Conservation (phyloP, 163 green algal genomes). For the Scenedesmus sp. region DNA sequence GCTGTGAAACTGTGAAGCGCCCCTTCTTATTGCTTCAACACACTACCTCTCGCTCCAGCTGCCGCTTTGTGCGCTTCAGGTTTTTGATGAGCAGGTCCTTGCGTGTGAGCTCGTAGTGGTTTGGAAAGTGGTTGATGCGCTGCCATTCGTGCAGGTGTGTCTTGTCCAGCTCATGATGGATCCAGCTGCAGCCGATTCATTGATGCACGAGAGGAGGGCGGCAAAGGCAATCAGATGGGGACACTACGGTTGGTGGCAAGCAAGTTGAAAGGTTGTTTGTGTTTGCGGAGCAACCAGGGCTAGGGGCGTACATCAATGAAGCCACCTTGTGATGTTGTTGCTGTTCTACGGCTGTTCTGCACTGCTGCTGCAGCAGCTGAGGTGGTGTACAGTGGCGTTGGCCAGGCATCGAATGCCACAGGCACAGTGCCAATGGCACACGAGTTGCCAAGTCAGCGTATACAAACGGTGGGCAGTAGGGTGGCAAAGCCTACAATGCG, state of each 20-base stretch:
- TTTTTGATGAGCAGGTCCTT: constrained; percentile 95
- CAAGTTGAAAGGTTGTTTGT: no score
- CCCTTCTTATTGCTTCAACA: no score
- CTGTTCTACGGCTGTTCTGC: not conserved
- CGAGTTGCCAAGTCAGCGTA: not conserved
- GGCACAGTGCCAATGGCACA: not conserved
- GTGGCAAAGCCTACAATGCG: no score
- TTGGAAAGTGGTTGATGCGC: constrained; percentile 90
- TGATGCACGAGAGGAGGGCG: not conserved
- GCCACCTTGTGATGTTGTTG: not conserved
- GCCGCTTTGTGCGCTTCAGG: constrained; percentile 83
- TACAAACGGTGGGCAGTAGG: not conserved
- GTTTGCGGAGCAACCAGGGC: no score
- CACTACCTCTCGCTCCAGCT: constrained; percentile 78
- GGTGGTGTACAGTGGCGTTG: not conserved
- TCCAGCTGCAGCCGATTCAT: constrained; percentile 62
- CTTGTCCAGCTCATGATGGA: constrained; percentile 74
- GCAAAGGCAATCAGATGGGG: not conserved
- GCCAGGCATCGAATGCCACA: not conserved
- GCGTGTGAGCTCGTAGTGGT: constrained; percentile 89
- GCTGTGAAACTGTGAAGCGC: no score
- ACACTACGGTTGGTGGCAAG: no score
- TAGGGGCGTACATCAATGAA: no score
- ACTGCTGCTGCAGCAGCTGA: not conserved
- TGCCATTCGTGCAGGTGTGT: constrained; percentile 79